phyloP scores from a whole-genome alignment of 2,329 filamentous ascomycete species.

The Chrysoporthe puriensis region DNA sequence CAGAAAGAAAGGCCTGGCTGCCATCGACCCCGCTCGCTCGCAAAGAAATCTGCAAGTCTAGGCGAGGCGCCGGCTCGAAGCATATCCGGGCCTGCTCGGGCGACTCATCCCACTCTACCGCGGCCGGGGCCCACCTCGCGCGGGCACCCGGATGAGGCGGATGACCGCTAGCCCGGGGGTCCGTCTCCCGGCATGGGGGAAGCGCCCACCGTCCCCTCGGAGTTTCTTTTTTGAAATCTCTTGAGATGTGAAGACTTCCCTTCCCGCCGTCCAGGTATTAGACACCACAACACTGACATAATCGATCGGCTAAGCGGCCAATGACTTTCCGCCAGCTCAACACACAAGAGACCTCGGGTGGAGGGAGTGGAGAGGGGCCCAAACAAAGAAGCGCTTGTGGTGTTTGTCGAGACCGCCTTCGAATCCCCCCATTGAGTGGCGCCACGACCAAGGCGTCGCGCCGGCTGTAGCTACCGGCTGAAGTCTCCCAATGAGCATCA shows the following conservation, averaged over 20 bases:
- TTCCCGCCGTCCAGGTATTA: not conserved
- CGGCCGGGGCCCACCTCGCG: constrained; percentile 1
- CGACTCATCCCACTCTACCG: too few species aligned
- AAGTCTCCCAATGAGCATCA: not conserved
- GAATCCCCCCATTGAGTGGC: not conserved
- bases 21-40: too few species aligned
- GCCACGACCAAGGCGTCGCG: not conserved
- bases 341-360: not conserved
- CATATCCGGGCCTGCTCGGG: not conserved
- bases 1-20: not conserved
- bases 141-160: not conserved
- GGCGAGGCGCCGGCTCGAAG: not conserved
- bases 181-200: too few species aligned
- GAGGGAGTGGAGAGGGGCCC: too few species aligned
- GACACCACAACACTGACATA: not conserved
- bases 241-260: not conserved
- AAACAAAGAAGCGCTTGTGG: not conserved
- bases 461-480: not conserved
- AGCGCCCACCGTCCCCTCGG: not conserved
- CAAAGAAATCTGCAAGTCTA: not conserved
- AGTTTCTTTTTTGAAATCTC: not conserved
- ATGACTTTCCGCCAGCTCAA: not conserved
- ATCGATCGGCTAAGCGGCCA: not conserved
- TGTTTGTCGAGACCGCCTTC: not conserved
- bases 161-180: not conserved